Evolutionary conservation across 1,284 basidiomycete genomes (phyloP), one percentile per base, ranked within the genome.

Genomic region (Cutaneotrichosporon sp.): DNA sequence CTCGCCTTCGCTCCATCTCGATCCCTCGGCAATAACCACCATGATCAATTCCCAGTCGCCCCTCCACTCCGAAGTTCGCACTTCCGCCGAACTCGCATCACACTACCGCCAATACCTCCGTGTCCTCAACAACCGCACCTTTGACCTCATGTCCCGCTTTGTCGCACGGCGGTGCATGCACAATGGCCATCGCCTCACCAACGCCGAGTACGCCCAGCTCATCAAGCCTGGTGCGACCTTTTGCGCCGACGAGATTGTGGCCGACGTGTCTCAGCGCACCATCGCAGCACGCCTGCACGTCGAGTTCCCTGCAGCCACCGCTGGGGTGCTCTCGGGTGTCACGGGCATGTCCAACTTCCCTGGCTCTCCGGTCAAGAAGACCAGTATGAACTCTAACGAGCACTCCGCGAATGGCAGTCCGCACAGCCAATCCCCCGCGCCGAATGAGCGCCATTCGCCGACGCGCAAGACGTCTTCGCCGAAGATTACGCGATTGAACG

Each of bases 91-190:
- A 27, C 51, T 57, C 14, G 45, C 47, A 10, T 29, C 33, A 4
- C 55, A 51, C 31, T 57, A 47, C 31, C 51, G 51, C 4, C 33
- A 46, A 31, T 57, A 57, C 48, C 33, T 57, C 17, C 51, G 48
- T n/a, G 49, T 50, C 5, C 47, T 57, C 10, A 57, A 57, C 51
- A 46, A 37, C 37, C 42, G 55, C 27, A 51, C 51, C 1, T 33
- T 53, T 17, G 48, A 57, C 45, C 24, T 46, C 16, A 22, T 52
- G 19, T 14, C 17, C 22, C 55, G 48, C 27, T 57, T 50, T 22
- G 39, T 53, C 39, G 47, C 51, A 11, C 43, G 31, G n/a, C n/a
- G 11, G 1, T 35, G 52, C 17, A 24, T 32, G n/a, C 39, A 50
- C 51, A 53, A 57, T 34, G 51, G 39, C 11, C 17, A 24, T 14